Base-by-base conservation (phyloP, 179 eudicot genomes). In the Nepenthes alata region DNA sequence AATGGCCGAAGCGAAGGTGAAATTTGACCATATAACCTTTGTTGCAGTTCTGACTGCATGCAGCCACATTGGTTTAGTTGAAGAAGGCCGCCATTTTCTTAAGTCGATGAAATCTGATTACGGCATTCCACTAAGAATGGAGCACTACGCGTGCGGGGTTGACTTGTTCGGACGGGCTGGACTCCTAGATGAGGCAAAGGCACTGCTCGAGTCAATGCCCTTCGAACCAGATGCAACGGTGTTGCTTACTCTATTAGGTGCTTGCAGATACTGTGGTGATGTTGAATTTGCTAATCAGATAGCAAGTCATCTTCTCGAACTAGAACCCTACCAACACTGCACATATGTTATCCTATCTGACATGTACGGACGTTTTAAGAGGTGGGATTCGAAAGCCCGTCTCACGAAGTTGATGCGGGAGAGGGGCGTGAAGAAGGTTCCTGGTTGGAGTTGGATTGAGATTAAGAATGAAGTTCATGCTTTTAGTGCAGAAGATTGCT, bases 401-500 rank as follows among this genome's bases (percentile, higher is more conserved):
- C 37, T 89, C 47, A 86, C 78, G 62, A 82, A 75, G 78, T 65
- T 82, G 74, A 86, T 89, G 96, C 79, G 77, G 74, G 80, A 77
- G 64, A 77, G 77, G 62, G 85, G 96, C 15, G 77, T 89, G 14
- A 84, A 47, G 66, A 89, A 86, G 75, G 84, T 89, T 60, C 95
- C 96, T 4, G 96, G 96, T 58, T 80, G 86, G 85, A 89, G 91
- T 65, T 86, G 96, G 91, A 82, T 89, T 35, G 95, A 89, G 70
- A 67, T 89, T 37, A 59, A 76, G 60, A 73, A 82, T 37, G 76
- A 76, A 60, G 67, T 88, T 45, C 96, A 89, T 68, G 74, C 86
- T 12, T 89, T 86, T 72, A 82, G 78, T 73, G 95, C 95, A 36
- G 88, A 74, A 45, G 83, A 75, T 63, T 72, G 41, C 63, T 80